A percentile compares a stretch with the other conserved stretches of the same genome.
Conservation (phyloP, 345 rosid species). For the Eucalyptus dawsonii region DNA sequence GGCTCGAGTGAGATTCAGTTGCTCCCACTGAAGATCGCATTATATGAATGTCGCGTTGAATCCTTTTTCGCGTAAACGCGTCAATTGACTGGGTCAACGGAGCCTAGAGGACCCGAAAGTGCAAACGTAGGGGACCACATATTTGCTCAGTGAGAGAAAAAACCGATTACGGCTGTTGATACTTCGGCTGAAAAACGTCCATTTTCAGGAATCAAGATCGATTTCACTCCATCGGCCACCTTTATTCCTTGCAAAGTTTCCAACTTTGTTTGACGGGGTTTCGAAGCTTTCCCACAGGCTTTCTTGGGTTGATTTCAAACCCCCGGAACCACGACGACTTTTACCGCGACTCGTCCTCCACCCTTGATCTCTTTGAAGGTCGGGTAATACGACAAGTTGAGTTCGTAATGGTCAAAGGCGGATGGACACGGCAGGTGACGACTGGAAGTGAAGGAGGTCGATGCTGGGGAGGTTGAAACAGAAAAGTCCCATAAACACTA, state of each 20-base stretch:
- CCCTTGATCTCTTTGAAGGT: neutral
- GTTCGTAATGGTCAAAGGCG: neutral
- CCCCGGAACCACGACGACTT: no score
- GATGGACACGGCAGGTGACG: neutral
- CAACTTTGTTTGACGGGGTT: neutral
- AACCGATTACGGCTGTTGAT: neutral
- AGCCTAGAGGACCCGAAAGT: neutral
- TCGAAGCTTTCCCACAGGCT: neutral
- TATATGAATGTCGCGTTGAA: neutral
- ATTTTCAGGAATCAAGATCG: neutral
- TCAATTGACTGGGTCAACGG: neutral
- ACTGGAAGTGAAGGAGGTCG: neutral
- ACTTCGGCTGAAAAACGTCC: neutral
- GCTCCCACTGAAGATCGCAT: neutral
- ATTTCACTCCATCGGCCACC: neutral
- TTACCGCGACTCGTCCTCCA: neutral
- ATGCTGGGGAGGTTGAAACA: neutral
- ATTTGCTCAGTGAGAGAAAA: neutral
- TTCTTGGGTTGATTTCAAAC: neutral
- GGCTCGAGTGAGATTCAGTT: neutral
- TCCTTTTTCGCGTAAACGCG: neutral
- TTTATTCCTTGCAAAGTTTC: neutral
- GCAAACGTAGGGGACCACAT: neutral
- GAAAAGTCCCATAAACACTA: neutral
- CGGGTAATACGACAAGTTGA: neutral